phyloP scores from a whole-genome alignment of 441 rosid genomes.

The Adansonia madagascariensis region DNA sequence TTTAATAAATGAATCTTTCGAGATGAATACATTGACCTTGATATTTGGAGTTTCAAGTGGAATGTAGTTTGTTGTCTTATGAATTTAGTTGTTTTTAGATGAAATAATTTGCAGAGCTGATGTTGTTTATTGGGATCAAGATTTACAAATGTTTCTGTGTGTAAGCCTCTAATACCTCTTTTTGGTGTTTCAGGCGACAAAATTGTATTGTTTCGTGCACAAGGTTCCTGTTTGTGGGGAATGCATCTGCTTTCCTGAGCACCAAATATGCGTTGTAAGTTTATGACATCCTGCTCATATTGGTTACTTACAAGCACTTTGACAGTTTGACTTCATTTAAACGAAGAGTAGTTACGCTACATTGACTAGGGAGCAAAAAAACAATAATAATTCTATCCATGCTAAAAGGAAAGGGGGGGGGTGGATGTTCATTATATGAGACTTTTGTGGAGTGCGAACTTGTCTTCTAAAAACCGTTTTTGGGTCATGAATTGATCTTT shows the following conservation, averaged over 20 bases:
- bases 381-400: background rate
- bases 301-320: background rate
- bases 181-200: conserved; percentile 78
- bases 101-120: background rate
- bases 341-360: background rate
- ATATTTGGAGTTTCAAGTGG: conserved; percentile 3
- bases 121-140: conserved; percentile 1
- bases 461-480: background rate
- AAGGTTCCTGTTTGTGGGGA: conserved; percentile 99
- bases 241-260: conserved; percentile 95
- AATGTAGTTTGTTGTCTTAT: conserved; percentile 22
- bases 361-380: background rate
- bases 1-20: background rate
- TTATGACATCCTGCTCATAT: background rate
- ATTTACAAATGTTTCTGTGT: conserved; percentile 6
- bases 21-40: background rate
- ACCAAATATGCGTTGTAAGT: conserved; percentile 89
- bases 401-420: background rate
- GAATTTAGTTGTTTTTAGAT: conserved; percentile 10
- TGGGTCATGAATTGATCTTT: background rate
- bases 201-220: conserved; percentile 96
- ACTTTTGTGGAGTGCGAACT: background rate
- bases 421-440: background rate
- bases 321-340: background rate
- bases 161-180: background rate